phyloP scores from a whole-genome alignment of 371 early-diverging fungal genomes.

The Gilbertella persicaria region DNA sequence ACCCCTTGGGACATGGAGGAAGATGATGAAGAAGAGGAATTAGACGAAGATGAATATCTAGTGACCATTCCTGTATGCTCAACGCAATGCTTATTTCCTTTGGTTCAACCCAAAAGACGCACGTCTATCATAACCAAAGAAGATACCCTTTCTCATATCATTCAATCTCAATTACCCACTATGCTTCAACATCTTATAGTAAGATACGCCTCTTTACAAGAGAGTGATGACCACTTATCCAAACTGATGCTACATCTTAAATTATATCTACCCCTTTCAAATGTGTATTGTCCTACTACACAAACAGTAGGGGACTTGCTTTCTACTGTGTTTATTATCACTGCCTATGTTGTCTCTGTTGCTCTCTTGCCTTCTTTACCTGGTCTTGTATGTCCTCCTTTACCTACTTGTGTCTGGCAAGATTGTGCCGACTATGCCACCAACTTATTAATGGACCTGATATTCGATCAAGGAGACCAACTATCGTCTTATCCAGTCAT shows the following conservation, averaged over 20 bases:
- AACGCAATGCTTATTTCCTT: constrained; percentile 9
- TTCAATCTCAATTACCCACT: constrained; percentile 8
- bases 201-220: constrained; percentile 8
- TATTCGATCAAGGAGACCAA: constrained; percentile 9
- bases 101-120: background rate
- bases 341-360: constrained; percentile 16
- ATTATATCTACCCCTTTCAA: constrained; percentile 7
- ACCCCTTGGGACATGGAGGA: constrained; percentile 30
- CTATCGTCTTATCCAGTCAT: constrained; percentile 8
- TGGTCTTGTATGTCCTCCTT: constrained; percentile 3
- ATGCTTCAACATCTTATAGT: constrained; percentile 17
- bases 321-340: constrained; percentile 8
- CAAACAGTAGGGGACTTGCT: background rate
- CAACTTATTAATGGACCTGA: constrained; percentile 4
- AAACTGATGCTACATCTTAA: constrained; percentile 15
- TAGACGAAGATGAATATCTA: constrained; percentile 44
- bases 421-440: constrained; percentile 15
- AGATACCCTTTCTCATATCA: background rate
- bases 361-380: constrained; percentile 6
- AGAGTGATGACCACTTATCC: constrained; percentile 4
- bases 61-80: constrained; percentile 41
- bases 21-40: constrained; percentile 30
- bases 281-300: background rate
- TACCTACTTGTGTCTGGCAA: constrained; percentile 11
- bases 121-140: background rate